phyloP scores from a whole-genome alignment of 306 rosid species.

The Trifolium fragiferum region DNA sequence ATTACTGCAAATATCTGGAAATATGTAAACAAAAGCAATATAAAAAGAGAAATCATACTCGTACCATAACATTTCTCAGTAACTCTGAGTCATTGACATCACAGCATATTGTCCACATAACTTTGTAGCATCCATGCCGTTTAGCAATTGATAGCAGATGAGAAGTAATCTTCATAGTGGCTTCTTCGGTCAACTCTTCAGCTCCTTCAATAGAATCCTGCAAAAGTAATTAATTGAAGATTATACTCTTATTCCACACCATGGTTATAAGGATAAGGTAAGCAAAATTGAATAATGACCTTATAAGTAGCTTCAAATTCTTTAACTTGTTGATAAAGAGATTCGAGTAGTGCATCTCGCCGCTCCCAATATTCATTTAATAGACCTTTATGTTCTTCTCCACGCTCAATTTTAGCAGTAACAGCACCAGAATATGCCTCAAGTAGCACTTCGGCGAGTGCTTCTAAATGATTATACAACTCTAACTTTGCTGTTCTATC shows the following conservation, averaged over 20 bases:
- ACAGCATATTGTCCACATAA: conserved; percentile 80
- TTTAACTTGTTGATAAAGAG: conserved; percentile 71
- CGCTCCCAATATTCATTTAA: conserved; percentile 85
- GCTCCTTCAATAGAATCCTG: conserved; percentile 67
- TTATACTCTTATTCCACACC: conserved; percentile 33
- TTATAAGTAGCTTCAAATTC: conserved; percentile 58
- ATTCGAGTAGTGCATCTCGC: conserved; percentile 77
- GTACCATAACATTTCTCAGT: conserved; percentile 85
- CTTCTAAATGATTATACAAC: conserved; percentile 71
- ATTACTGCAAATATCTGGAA: conserved; percentile 24
- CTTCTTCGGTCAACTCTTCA: conserved; percentile 59
- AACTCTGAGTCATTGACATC: conserved; percentile 82
- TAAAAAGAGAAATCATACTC: conserved; percentile 36
- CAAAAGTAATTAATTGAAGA: conserved; percentile 49
- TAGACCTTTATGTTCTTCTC: conserved; percentile 77
- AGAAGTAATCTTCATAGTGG: conserved; percentile 62
- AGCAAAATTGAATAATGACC: conserved; percentile 57
- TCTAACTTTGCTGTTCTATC: conserved; percentile 66
- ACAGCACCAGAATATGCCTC: conserved; percentile 91
- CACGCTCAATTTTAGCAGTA: conserved; percentile 81
- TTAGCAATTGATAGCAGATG: conserved; percentile 78
- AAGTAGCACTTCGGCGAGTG: conserved; percentile 78
- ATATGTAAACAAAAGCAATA: conserved; percentile 24
- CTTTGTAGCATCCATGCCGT: conserved; percentile 81
- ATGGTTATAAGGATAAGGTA: conserved; percentile 34